Conservation (phyloP, 2,329 filamentous ascomycete genomes). For the Tolypocladium album region DNA sequence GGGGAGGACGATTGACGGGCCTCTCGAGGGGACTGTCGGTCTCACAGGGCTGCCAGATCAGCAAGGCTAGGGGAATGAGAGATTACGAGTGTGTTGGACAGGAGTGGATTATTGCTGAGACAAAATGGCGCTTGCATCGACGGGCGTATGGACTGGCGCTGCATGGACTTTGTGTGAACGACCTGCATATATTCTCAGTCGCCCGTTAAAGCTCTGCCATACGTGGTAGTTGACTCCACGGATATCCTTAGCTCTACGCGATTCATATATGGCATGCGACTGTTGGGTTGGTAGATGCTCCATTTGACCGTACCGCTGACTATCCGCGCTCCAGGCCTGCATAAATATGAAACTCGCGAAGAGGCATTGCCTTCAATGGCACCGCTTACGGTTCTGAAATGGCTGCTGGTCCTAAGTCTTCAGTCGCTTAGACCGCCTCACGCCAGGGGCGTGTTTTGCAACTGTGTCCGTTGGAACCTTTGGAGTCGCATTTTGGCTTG, state of each 20-base stretch:
- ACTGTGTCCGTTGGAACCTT: background rate
- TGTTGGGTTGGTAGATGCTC: background rate
- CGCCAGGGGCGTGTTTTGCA: background rate
- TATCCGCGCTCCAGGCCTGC: background rate
- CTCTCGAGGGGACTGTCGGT: background rate
- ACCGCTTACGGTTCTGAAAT: background rate
- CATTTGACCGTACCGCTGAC: background rate
- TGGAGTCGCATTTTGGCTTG: constrained; percentile 7
- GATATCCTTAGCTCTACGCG: background rate
- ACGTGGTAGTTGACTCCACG: background rate
- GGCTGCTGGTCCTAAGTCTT: background rate
- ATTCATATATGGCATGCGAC: background rate
- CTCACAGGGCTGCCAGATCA: background rate
- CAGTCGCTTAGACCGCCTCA: constrained; percentile 7
- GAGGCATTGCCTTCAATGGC: background rate
- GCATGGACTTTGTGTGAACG: background rate
- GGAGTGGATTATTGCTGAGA: background rate
- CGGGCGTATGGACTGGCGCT: background rate
- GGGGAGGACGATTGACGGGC: background rate
- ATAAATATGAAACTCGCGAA: too few relatives aligned
- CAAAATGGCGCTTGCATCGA: background rate
- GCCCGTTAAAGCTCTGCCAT: background rate
- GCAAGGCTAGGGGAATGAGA: background rate
- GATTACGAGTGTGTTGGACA: background rate
- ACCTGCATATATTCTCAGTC: background rate